These are phyloP conservation scores for Bryoerythrophyllum caledonicum DNA, from an alignment of 225 moss, liverwort and hornwort species.

Conservation along the genomic window DNA sequence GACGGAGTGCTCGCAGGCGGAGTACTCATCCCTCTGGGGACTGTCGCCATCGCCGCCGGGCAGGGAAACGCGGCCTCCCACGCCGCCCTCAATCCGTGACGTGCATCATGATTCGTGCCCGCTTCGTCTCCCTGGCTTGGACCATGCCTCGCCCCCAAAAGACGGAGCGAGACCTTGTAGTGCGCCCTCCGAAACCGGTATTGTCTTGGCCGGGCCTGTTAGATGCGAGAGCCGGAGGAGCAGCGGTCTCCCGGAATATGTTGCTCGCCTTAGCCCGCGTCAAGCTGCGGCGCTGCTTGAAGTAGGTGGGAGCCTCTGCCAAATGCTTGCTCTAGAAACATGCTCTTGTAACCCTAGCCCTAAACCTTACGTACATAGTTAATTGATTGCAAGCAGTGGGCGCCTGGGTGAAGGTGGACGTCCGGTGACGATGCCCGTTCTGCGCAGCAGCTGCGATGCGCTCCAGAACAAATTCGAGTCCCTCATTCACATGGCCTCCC, in stretches of 20 bases:
- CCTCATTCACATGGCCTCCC: constrained; percentile 28
- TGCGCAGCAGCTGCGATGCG: constrained; percentile 30
- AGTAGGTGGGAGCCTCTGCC: constrained; percentile 37
- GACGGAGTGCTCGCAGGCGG: constrained; percentile 27
- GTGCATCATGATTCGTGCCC: constrained; percentile 23
- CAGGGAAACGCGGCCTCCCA: constrained; percentile 24
- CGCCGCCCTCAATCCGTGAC: constrained; percentile 17
- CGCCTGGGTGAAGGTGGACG: constrained; percentile 45
- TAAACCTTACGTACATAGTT: not conserved
- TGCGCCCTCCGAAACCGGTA: constrained; percentile 7
- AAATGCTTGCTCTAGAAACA: not conserved
- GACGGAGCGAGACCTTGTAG: constrained; percentile 1
- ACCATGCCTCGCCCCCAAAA: constrained; percentile 13
- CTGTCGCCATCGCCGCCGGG: constrained; percentile 18
- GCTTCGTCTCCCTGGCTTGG: not conserved
- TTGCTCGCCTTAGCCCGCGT: not conserved
- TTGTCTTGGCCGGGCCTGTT: not conserved
- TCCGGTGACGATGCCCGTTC: constrained; percentile 36
- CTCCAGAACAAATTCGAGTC: constrained; percentile 41
- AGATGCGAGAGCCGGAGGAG: constrained; percentile 8
- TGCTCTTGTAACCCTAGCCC: not conserved
- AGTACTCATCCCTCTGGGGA: constrained; percentile 32
- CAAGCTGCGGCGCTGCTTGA: constrained; percentile 30
- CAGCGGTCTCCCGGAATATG: not conserved
- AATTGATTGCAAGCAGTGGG: constrained; percentile 15